phyloP scores from a whole-genome alignment of 495 filamentous ascomycete genomes.

The Aspergillus haitiensis region DNA sequence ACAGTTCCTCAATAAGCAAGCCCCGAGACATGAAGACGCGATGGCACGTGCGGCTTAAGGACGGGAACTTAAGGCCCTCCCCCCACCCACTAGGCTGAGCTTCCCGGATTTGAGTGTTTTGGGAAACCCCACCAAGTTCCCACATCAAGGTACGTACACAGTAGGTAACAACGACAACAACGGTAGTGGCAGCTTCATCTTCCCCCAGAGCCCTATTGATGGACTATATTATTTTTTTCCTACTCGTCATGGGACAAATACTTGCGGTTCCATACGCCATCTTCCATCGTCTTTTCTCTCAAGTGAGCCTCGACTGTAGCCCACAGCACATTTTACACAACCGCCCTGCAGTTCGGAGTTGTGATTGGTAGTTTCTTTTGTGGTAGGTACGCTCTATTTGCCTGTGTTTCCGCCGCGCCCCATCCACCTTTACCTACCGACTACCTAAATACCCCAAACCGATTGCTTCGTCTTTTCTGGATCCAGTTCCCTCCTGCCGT shows the following conservation, averaged over 20 bases:
- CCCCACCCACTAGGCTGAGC: neutral
- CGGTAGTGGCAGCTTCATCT: neutral
- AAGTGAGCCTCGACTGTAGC: neutral
- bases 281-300: neutral
- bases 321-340: neutral
- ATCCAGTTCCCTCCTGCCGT: slow-evolving; percentile 17
- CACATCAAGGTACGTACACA: neutral
- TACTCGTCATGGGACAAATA: neutral
- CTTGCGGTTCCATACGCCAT: neutral
- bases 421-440: slow-evolving; percentile 6
- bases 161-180: slow-evolving; percentile 5
- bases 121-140: slow-evolving; percentile 4
- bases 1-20: no score
- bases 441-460: neutral
- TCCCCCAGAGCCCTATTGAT: slow-evolving; percentile 1
- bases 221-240: neutral
- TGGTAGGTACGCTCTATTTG: slow-evolving; percentile 18
- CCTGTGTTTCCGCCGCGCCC: slow-evolving; percentile 16
- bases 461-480: slow-evolving; percentile 17
- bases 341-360: slow-evolving; percentile 4
- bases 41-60: slow-evolving; percentile 2
- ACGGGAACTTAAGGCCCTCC: neutral
- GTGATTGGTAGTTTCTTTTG: slow-evolving; percentile 24
- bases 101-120: no score
- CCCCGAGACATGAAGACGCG: neutral